A percentile compares a stretch with the other conserved stretches of the same genome.
Conservation (phyloP, 768 basidiomycete genomes). For the Boletales sp. region DNA sequence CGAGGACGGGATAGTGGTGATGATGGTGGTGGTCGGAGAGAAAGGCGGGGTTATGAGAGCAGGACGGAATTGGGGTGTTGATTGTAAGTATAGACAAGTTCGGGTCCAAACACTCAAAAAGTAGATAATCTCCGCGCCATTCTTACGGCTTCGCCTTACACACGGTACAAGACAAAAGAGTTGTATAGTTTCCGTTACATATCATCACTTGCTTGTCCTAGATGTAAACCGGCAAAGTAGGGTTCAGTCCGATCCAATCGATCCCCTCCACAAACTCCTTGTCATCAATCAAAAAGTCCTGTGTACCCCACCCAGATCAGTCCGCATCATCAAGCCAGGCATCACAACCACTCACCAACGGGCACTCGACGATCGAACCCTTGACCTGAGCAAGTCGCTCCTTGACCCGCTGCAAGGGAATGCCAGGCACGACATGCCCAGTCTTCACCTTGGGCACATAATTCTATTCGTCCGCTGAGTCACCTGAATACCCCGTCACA, state of each 20-base stretch:
- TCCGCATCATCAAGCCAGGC: neutral
- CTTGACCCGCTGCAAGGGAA: conserved; percentile 71
- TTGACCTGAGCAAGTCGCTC: conserved; percentile 63
- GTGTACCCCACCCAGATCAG: conserved; percentile 5
- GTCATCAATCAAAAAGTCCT: conserved; percentile 87
- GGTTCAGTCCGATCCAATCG: conserved; percentile 73
- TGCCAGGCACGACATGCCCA: conserved; percentile 73
- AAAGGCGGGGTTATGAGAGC: conserved; percentile 1
- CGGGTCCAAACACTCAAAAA: conserved; percentile 4
- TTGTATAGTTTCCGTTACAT: conserved; percentile 3
- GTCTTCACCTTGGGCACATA: conserved; percentile 75
- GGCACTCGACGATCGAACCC: conserved; percentile 74
- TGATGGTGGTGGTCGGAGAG: conserved; percentile 3
- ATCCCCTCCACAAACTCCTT: conserved; percentile 65
- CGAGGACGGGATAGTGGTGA: conserved; percentile 3
- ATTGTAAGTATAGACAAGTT: neutral
- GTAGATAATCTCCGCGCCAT: conserved; percentile 20
- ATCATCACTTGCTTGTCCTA: conserved; percentile 23
- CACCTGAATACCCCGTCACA: neutral
- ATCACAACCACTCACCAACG: conserved; percentile 47
- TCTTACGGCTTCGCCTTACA: neutral
- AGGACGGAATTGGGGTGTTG: neutral
- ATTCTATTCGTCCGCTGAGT: conserved; percentile 38
- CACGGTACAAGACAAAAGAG: neutral
- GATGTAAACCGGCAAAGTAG: conserved; percentile 77